Conservation (phyloP, 2,329 filamentous ascomycete genomes). For the Calonectria hongkongensis region DNA sequence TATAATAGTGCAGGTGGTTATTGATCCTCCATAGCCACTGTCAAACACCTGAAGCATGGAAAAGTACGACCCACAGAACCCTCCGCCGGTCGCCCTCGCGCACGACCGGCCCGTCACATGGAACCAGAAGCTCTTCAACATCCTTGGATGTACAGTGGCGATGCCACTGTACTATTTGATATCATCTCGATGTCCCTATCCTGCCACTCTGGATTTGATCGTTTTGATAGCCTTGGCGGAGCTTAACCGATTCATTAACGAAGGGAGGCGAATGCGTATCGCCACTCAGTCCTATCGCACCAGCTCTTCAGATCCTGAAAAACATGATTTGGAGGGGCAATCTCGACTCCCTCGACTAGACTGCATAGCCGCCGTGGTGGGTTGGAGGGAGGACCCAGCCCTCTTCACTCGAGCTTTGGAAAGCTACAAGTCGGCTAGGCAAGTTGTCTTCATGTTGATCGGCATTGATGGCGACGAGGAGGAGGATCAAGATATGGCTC, state of each 20-base stretch:
- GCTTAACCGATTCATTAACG: conserved; percentile 25
- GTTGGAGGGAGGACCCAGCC: conserved; percentile 51
- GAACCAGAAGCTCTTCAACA: conserved; percentile 21
- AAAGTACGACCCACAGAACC: background rate
- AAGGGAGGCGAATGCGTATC: conserved; percentile 1
- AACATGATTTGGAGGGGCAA: conserved; percentile 8
- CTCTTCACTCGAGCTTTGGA: conserved; percentile 50
- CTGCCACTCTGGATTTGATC: conserved; percentile 4
- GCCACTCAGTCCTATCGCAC: background rate
- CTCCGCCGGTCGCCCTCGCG: conserved; percentile 8
- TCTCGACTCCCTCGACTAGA: conserved; percentile 40
- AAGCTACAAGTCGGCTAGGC: conserved; percentile 47
- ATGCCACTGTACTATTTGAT: conserved; percentile 14
- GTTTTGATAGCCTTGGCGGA: conserved; percentile 11
- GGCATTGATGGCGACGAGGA: conserved; percentile 52
- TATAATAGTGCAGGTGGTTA: background rate
- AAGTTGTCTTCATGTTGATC: conserved; percentile 47
- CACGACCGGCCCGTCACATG: conserved; percentile 11
- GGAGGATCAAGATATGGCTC: conserved; percentile 50
- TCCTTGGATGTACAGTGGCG: conserved; percentile 2
- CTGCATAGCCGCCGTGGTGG: conserved; percentile 51
- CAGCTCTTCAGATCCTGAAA: background rate
- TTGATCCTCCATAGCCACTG: background rate
- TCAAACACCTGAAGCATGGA: conserved; percentile 7
- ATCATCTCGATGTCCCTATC: conserved; percentile 4